A percentile compares a stretch with the other conserved stretches of the same genome.
phyloP scores from a whole-genome alignment of 1,284 basidiomycete species.

The Ceratobasidium sp. region DNA sequence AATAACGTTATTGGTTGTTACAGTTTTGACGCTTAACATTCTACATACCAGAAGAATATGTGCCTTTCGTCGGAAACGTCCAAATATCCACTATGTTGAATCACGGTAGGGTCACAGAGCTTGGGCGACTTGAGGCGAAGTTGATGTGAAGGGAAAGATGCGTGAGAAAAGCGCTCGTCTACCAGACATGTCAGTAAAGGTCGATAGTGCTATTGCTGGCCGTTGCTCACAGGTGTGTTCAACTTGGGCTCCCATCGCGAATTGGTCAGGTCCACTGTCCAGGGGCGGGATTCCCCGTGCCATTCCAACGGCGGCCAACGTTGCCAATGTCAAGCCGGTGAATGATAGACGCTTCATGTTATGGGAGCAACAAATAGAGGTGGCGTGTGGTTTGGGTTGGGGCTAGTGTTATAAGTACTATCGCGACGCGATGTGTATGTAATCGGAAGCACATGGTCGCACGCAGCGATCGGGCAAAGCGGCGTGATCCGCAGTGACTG shows the following conservation, averaged over 20 bases:
- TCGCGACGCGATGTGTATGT: background rate
- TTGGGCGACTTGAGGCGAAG: constrained; percentile 53
- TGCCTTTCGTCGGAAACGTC: constrained; percentile 58
- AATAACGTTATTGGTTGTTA: too few species aligned
- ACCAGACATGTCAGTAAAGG: too few species aligned
- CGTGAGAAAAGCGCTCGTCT: constrained; percentile 55
- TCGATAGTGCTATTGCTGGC: too few species aligned
- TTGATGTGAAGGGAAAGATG: constrained; percentile 56
- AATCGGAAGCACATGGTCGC: background rate
- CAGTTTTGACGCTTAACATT: background rate
- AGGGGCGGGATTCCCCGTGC: background rate
- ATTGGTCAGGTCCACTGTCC: background rate
- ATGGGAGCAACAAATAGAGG: background rate
- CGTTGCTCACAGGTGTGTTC: background rate
- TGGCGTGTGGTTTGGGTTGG: background rate
- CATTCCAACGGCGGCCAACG: background rate
- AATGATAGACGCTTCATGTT: background rate
- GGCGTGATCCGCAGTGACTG: constrained; percentile 2
- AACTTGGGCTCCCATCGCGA: background rate
- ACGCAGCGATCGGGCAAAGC: background rate
- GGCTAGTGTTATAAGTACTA: background rate
- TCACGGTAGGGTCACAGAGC: constrained; percentile 56
- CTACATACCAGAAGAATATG: constrained; percentile 50
- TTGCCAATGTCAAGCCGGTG: background rate
- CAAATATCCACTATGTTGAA: constrained; percentile 58